phyloP scores from a whole-genome alignment of 1,139 yeast genomes.

The Geotrichum cucujoidarum region DNA sequence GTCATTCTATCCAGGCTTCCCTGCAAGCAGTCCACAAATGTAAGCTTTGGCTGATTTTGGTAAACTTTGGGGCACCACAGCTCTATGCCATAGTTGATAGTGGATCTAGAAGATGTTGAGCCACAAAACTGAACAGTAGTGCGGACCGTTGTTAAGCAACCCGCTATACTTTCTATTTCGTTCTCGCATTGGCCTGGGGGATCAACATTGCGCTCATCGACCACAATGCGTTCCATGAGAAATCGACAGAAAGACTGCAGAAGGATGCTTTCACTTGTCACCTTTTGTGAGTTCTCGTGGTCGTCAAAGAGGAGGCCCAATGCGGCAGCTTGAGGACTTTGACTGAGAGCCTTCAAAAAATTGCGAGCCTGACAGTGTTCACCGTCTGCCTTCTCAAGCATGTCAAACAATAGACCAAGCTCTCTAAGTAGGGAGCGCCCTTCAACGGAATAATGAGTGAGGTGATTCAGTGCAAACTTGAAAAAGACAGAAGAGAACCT shows the following conservation, averaged over 20 bases:
- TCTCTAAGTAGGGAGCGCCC: constrained; percentile 60
- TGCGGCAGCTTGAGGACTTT: constrained; percentile 37
- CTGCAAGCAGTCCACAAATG: constrained; percentile 49
- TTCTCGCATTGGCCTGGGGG: constrained; percentile 1
- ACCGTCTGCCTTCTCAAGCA: constrained; percentile 80
- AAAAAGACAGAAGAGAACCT: constrained; percentile 70
- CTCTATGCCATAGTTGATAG: constrained; percentile 14
- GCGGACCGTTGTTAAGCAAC: constrained; percentile 11
- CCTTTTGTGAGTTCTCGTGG: constrained; percentile 19
- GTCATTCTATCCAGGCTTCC: constrained; percentile 49
- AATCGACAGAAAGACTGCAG: constrained; percentile 58
- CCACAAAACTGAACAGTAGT: constrained; percentile 14
- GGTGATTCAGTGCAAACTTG: constrained; percentile 53
- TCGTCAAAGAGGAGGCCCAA: constrained; percentile 53
- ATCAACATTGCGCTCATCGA: constrained; percentile 39
- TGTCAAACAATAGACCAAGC: constrained; percentile 82
- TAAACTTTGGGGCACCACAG: constrained; percentile 14
- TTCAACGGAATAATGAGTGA: constrained; percentile 39
- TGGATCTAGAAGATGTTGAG: constrained; percentile 2
- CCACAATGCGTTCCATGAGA: constrained; percentile 47
- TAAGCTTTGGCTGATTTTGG: constrained; percentile 9
- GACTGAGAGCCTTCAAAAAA: constrained; percentile 50
- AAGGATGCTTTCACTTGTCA: constrained; percentile 34
- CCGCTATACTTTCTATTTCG: constrained; percentile 17
- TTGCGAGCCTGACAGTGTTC: constrained; percentile 67